A percentile compares a stretch with the other conserved stretches of the same genome.
Conservation (phyloP, 257 asterid genomes). For the Handroanthus guayacan region DNA sequence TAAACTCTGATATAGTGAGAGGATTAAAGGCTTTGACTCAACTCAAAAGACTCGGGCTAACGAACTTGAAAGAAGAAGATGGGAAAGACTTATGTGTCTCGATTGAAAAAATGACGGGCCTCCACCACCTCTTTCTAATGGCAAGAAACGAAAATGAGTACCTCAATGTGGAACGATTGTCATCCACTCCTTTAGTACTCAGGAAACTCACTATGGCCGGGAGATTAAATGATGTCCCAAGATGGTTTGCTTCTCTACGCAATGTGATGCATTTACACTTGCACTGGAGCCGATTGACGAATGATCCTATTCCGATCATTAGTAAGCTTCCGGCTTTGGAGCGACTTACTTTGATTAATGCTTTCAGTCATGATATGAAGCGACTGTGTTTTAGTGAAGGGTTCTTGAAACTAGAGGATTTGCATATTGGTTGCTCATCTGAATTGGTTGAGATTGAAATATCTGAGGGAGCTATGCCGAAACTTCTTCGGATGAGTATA, state of each 20-base stretch:
- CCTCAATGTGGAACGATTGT: slow-evolving; percentile 28
- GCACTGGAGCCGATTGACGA: slow-evolving; percentile 36
- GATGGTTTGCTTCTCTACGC: slow-evolving; percentile 35
- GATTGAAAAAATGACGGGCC: slow-evolving; percentile 39
- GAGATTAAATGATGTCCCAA: slow-evolving; percentile 26
- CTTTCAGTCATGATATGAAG: slow-evolving; percentile 17
- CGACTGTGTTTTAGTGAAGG: slow-evolving; percentile 27
- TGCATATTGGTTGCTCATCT: slow-evolving; percentile 16
- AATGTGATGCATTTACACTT: slow-evolving; percentile 34
- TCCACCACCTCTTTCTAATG: slow-evolving; percentile 36
- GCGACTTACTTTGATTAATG: slow-evolving; percentile 33
- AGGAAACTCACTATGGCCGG: slow-evolving; percentile 34
- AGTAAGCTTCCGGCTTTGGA: slow-evolving; percentile 28
- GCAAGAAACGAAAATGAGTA: slow-evolving; percentile 25
- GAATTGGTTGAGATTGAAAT: slow-evolving; percentile 27
- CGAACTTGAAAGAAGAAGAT: slow-evolving; percentile 35
- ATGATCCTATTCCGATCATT: slow-evolving; percentile 37
- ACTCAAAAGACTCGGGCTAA: slow-evolving; percentile 40
- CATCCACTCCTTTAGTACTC: slow-evolving; percentile 22
- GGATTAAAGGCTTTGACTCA: slow-evolving; percentile 35
- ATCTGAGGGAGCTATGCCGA: slow-evolving; percentile 32
- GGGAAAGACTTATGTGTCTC: slow-evolving; percentile 36
- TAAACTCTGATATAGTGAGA: slow-evolving; percentile 21
- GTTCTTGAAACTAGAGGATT: slow-evolving; percentile 33
- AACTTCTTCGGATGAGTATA: slow-evolving; percentile 23